Conservation (phyloP, 495 filamentous ascomycete genomes). For the Hypoxylon cercidicola region DNA sequence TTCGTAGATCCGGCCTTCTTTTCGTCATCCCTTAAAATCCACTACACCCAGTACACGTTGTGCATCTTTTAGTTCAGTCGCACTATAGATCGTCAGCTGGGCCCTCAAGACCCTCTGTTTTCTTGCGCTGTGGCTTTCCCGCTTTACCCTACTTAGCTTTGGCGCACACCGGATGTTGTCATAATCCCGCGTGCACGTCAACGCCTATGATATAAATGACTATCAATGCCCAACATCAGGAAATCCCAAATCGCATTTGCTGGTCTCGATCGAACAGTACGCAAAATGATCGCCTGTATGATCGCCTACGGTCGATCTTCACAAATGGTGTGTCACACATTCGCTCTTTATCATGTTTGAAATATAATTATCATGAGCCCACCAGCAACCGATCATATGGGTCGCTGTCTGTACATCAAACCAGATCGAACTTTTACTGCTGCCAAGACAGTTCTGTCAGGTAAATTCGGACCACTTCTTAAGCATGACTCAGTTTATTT, state of each 20-base stretch:
- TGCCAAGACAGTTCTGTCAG: no score
- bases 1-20: slow-evolving; percentile 28
- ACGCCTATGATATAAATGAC: slow-evolving; percentile 32
- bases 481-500: background rate
- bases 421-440: no score
- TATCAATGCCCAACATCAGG: slow-evolving; percentile 5
- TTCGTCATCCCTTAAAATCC: slow-evolving; percentile 19
- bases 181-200: slow-evolving; percentile 13
- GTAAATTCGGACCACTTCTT: background rate
- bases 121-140: slow-evolving; percentile 13
- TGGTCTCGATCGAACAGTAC: slow-evolving; percentile 17
- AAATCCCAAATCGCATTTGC: slow-evolving; percentile 3
- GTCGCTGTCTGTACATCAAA: no score
- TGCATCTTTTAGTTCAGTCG: slow-evolving; percentile 24
- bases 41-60: no score
- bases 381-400: background rate
- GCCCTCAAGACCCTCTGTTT: slow-evolving; percentile 1
- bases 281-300: slow-evolving; percentile 10
- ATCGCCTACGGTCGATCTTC: slow-evolving; percentile 14
- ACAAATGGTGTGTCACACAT: slow-evolving; percentile 9
- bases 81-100: slow-evolving; percentile 28
- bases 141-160: slow-evolving; percentile 21
- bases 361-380: background rate
- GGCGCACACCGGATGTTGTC: slow-evolving; percentile 33
- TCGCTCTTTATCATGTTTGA: slow-evolving; percentile 4